These are phyloP conservation scores for Boechera retrofracta DNA, from an alignment of 345 rosid genomes.

Conservation along the genomic window DNA sequence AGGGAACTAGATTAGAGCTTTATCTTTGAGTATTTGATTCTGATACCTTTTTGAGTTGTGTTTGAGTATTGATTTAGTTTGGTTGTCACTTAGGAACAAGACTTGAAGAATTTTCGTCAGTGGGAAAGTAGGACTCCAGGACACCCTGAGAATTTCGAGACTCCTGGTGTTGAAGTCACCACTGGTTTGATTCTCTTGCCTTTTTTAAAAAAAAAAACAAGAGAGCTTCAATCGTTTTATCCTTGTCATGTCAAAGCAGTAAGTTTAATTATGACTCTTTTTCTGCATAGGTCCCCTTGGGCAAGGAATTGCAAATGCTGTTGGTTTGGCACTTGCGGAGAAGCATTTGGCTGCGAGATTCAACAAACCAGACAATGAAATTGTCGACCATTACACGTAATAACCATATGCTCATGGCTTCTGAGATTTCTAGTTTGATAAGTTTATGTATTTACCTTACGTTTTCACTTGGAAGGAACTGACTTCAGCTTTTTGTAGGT, in stretches of 20 bases:
- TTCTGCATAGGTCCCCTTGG: conserved; percentile 78
- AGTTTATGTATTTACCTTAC: background rate
- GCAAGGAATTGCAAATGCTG: conserved; percentile 90
- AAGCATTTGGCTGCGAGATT: conserved; percentile 88
- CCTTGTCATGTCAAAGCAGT: background rate
- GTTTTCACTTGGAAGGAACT: conserved; percentile 23
- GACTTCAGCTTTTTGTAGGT: conserved; percentile 57
- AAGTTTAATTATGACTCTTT: background rate
- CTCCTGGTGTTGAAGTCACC: conserved; percentile 97
- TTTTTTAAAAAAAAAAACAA: background rate
- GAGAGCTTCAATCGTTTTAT: background rate
- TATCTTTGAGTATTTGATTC: too few species aligned
- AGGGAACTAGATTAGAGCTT: too few species aligned
- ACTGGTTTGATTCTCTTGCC: conserved; percentile 62
- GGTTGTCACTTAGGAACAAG: conserved; percentile 67
- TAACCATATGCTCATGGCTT: background rate
- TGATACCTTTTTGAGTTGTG: background rate
- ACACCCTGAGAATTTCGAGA: conserved; percentile 99
- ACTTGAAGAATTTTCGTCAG: conserved; percentile 86
- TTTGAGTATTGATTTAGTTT: background rate
- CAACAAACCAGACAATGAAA: conserved; percentile 77
- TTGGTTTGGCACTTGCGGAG: conserved; percentile 93
- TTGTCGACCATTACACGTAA: conserved; percentile 94
- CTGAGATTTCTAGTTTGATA: background rate
- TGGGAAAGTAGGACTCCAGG: conserved; percentile 98